Evolutionary conservation across 805 yeast genomes (phyloP).

Genomic region (Teunomyces aglyptinius): DNA sequence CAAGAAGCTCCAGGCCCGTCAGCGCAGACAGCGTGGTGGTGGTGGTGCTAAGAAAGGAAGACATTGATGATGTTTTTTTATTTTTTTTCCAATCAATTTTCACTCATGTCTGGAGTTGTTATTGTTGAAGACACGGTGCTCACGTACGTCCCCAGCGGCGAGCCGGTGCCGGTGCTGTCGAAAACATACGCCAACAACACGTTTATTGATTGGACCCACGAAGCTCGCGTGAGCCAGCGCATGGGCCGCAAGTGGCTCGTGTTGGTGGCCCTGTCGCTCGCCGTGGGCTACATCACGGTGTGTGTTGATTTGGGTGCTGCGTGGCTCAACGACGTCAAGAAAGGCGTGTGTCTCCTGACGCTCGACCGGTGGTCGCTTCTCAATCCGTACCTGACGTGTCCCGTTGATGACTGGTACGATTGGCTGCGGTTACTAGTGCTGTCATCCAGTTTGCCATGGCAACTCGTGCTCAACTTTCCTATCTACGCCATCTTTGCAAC

Average conservation of each 20-base stretch:
- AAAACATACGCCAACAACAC: conserved; percentile 36
- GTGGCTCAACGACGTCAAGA: conserved; percentile 51
- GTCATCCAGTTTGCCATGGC: conserved; percentile 16
- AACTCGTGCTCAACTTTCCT: conserved; percentile 32
- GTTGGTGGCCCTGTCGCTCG: conserved; percentile 42
- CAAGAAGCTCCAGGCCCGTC: conserved; percentile 58
- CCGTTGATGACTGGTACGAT: conserved; percentile 37
- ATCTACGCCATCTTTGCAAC: conserved; percentile 31
- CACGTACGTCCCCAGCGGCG: neutral
- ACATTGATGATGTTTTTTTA: too few species aligned
- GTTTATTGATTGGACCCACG: conserved; percentile 54
- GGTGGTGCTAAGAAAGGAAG: conserved; percentile 27
- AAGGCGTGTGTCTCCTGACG: conserved; percentile 48
- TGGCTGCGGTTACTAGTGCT: conserved; percentile 34
- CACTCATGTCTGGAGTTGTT: too few species aligned
- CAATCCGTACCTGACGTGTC: conserved; percentile 44
- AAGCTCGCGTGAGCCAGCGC: conserved; percentile 26
- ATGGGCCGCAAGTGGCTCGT: conserved; percentile 45
- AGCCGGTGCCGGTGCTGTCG: neutral
- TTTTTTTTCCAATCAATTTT: too few species aligned
- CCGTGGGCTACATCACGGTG: conserved; percentile 49
- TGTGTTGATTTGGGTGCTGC: conserved; percentile 49
- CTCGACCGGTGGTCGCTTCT: conserved; percentile 40
- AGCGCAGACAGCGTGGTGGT: conserved; percentile 37
- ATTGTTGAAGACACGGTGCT: too few species aligned